phyloP scores from a whole-genome alignment of 2,329 filamentous ascomycete species.

The Dactylellina parvicollis region DNA sequence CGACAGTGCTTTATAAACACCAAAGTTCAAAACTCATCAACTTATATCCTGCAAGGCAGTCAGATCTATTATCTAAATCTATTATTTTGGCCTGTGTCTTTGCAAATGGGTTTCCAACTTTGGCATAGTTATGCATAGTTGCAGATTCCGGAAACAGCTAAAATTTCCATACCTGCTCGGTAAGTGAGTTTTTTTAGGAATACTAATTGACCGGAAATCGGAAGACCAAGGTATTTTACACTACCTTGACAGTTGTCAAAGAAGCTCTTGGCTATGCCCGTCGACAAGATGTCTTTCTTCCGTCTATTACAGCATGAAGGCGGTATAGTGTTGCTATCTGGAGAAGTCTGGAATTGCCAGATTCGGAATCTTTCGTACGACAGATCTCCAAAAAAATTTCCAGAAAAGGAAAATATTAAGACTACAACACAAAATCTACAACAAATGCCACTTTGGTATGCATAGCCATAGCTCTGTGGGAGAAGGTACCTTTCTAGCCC shows the following conservation, averaged over 20 bases:
- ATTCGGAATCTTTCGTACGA: not conserved
- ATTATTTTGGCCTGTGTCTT: too few species aligned
- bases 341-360: not conserved
- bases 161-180: conserved; percentile 6
- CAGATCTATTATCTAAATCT: too few species aligned
- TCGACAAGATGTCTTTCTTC: too few species aligned
- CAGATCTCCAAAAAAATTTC: conserved; percentile 1
- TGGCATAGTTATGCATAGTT: not conserved
- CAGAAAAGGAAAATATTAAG: not conserved
- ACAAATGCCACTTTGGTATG: not conserved
- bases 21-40: too few species aligned
- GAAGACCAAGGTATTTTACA: conserved; percentile 14
- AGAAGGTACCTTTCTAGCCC: too few species aligned
- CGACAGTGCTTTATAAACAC: too few species aligned
- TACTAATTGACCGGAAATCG: not conserved
- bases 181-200: conserved; percentile 8
- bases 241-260: not conserved
- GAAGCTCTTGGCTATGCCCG: not conserved
- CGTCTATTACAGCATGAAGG: too few species aligned
- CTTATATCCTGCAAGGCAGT: too few species aligned
- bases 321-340: too few species aligned
- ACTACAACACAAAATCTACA: conserved; percentile 28
- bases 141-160: conserved; percentile 16
- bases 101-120: too few species aligned
- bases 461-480: too few species aligned